Percentiles rank a stretch among this genome's conserved stretches.
These are phyloP conservation scores for Wilcoxina mikolae DNA, from an alignment of 495 filamentous ascomycete genomes.

Conservation along the genomic window DNA sequence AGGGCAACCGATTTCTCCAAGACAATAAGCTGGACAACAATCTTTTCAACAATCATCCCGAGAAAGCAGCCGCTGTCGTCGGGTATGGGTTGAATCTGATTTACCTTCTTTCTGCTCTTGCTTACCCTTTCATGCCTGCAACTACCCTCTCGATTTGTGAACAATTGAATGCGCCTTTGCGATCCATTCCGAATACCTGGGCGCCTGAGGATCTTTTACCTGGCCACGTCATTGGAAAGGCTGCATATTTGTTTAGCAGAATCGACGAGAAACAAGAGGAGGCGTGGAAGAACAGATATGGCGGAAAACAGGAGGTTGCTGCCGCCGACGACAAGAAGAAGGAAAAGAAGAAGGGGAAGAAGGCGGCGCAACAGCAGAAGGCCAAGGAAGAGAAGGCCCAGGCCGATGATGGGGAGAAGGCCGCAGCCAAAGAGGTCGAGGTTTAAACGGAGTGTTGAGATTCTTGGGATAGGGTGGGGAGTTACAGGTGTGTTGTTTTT, in stretches of 20 bases:
- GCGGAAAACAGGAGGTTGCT: constrained; percentile 44
- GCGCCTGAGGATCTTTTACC: constrained; percentile 44
- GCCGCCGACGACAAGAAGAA: constrained; percentile 48
- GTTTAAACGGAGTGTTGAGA: neutral
- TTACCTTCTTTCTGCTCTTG: constrained; percentile 60
- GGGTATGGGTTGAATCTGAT: constrained; percentile 70
- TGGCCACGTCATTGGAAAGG: constrained; percentile 68
- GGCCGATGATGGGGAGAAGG: neutral
- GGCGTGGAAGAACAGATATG: constrained; percentile 69
- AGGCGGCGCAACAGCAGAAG: constrained; percentile 31
- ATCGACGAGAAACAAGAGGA: constrained; percentile 71
- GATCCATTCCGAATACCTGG: constrained; percentile 60
- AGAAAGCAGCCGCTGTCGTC: constrained; percentile 58
- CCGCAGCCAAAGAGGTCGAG: constrained; percentile 10
- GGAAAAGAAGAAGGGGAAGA: constrained; percentile 38
- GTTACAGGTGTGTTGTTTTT: no score
- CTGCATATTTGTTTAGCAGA: constrained; percentile 65
- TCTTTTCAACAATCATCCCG: constrained; percentile 55
- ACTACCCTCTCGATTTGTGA: constrained; percentile 59
- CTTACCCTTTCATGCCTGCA: constrained; percentile 71
- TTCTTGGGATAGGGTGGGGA: no score
- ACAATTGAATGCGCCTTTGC: constrained; percentile 52
- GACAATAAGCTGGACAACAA: constrained; percentile 70
- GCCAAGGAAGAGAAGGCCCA: constrained; percentile 7
- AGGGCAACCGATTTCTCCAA: constrained; percentile 73